Evolutionary conservation across 306 rosid genomes (phyloP), one percentile per base, ranked within the genome.

Genomic region (Albizia julibrissin): DNA sequence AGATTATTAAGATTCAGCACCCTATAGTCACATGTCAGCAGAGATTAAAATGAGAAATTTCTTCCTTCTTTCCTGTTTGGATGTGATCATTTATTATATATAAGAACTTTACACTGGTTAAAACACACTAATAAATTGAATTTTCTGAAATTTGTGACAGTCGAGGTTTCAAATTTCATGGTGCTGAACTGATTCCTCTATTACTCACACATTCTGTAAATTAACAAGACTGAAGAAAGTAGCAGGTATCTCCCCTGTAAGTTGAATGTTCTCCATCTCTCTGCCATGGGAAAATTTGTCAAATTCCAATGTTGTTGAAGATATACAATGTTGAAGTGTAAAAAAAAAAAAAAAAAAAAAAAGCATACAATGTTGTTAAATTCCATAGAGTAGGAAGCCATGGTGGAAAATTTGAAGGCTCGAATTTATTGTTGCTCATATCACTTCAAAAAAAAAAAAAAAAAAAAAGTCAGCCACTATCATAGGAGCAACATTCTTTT

Each of bases 361-460:
- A 67, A 69, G 58, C 80, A 31, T 84, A 84, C 87, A 84, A 13
- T 74, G 87, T 84, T 33, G 8, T 33, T 70, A 85, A 80, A 27
- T 33, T 47, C 72, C 74, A 0, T 39, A 80, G 10, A 49, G 39
- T 69, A 66, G 42, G 58, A 82, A 64, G 31, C 84, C 75, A 87
- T 46, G 69, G 18, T 31, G 92, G 90, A 77, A 86, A 40, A 76
- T 74, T 64, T 10, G 92, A 67, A 1, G 8, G 18, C 11, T 73
- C 81, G 29, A 91, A 91, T 71, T 33, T 72, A 46, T 87, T 91
- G 66, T 84, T 89, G 89, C 94, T 91, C 82, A 89, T 31, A 46
- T 89, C 92, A 75, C 92, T 87, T 81, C 83, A 82, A 15, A 80
- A 80, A 56, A 11, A 83, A 18, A 82, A 11, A 80, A 78, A 64